Evolutionary conservation across 139 green algal genomes (phyloP).

Genomic region (Chlamydomonas eustigma): DNA sequence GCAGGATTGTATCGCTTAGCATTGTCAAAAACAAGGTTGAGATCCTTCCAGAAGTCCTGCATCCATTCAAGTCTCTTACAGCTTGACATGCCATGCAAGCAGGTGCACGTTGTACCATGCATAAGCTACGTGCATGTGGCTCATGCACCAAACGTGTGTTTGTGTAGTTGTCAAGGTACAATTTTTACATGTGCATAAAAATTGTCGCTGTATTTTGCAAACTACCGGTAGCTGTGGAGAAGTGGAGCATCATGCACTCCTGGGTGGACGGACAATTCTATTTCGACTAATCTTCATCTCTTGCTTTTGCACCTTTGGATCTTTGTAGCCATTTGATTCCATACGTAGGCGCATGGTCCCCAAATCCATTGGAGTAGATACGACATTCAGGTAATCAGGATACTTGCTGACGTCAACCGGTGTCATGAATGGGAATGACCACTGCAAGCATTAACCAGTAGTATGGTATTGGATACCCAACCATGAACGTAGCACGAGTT

Average conservation of each 20-base stretch:
- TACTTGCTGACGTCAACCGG: constrained; percentile 75
- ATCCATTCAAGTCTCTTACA: no score
- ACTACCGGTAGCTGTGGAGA: no score
- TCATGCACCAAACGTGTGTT: not conserved
- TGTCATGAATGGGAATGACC: constrained; percentile 74
- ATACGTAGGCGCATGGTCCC: constrained; percentile 60
- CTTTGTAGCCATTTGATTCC: constrained; percentile 54
- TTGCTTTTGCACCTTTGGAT: constrained; percentile 48
- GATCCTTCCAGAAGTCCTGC: constrained; percentile 34
- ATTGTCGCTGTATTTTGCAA: no score
- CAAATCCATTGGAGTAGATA: constrained; percentile 75
- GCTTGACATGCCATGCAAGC: no score
- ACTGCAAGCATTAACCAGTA: constrained; percentile 43
- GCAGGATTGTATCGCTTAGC: constrained; percentile 77
- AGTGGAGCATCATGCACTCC: no score
- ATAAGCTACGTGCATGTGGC: not conserved
- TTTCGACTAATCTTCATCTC: not conserved
- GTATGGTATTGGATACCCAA: not conserved
- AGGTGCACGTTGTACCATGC: no score
- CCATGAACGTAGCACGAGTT: no score
- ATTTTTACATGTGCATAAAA: no score
- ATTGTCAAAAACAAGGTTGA: constrained; percentile 77
- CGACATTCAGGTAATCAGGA: constrained; percentile 64
- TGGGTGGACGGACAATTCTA: no score
- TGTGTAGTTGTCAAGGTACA: not conserved